Base-by-base conservation (phyloP, 768 basidiomycete species). In the Suillus subluteus region DNA sequence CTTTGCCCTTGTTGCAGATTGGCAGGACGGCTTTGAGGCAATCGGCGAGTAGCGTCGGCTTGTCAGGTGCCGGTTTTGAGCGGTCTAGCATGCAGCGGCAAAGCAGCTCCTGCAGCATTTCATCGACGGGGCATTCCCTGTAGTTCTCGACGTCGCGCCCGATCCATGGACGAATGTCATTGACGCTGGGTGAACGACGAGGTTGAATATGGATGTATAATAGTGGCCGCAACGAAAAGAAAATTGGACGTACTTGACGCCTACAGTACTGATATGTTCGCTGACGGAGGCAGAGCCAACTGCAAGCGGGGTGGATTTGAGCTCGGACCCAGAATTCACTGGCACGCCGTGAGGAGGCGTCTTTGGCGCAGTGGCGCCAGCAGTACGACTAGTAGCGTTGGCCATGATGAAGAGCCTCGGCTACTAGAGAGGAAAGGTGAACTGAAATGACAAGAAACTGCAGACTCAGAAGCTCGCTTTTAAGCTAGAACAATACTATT, bases 1-100 rank as follows among this genome's bases (percentile, higher is more conserved):
- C 62, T 0, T 8, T 4, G 4, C 12, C 15, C 4, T 26, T 4
- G 55, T 64, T 59, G 48, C 52, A 58, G 37, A 64, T n/a, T 1
- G 23, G 63, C 26, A 64, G 55, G 21, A 64, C 63, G 56, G 37
- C 63, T 1, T 64, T 3, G 37, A 64, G 37, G 55, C 12, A 64
- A 30, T 35, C 18, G 1, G 26, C 21, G 4, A 64, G 12, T 30
- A 64, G 26, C 16, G 21, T 64, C 6, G 23, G 16, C 63, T 64
- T 64, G 55, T 64, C 55, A n/a, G 55, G 18, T 21, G 21, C 6
- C 4, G 12, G 30, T 35, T 64, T 26, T 21, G 37, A 64, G 37
- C 2, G 0, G 26, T 64, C 63, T 38, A 26, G 26, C 26, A 2
- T 7, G 41, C 63, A 64, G 12, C 37, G n/a, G 8, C 40, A 63